phyloP scores from a whole-genome alignment of 495 filamentous ascomycete genomes.

The Trichocladium uniseriatum region DNA sequence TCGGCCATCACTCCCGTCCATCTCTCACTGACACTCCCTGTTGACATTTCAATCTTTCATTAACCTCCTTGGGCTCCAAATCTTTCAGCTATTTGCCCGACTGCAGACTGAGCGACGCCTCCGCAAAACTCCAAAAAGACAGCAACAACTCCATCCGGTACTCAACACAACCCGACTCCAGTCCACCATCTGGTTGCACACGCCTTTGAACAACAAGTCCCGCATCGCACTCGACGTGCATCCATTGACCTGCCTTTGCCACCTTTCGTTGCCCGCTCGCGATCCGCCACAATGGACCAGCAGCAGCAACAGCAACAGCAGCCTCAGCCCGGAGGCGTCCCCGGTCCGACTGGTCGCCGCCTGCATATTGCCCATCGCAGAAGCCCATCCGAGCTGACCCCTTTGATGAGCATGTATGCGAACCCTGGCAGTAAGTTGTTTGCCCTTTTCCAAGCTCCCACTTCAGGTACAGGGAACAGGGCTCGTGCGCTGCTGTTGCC shows the following conservation, averaged over 20 bases:
- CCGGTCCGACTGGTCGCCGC: slow-evolving; percentile 78
- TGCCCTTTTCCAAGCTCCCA: too few relatives aligned
- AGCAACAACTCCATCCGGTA: not conserved
- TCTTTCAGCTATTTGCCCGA: slow-evolving; percentile 18
- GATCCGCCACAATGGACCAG: slow-evolving; percentile 62
- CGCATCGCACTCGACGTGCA: slow-evolving; percentile 46
- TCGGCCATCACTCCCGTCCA: slow-evolving; percentile 14
- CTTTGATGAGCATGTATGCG: slow-evolving; percentile 87
- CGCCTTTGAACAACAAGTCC: slow-evolving; percentile 9
- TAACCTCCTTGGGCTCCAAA: slow-evolving; percentile 25
- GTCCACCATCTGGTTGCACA: slow-evolving; percentile 8
- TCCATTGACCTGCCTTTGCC: slow-evolving; percentile 8
- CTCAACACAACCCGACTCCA: slow-evolving; percentile 2
- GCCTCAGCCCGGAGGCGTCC: slow-evolving; percentile 52
- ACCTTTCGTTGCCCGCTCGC: slow-evolving; percentile 12
- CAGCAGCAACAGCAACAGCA: slow-evolving; percentile 44
- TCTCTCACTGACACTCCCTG: slow-evolving; percentile 26
- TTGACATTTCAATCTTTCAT: slow-evolving; percentile 27
- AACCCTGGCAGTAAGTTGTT: slow-evolving; percentile 45
- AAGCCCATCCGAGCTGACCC: slow-evolving; percentile 95
- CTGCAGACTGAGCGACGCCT: slow-evolving; percentile 21
- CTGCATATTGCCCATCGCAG: slow-evolving; percentile 96
- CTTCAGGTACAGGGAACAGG: too few relatives aligned
- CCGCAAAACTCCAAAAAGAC: slow-evolving; percentile 15
- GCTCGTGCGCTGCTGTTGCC: not conserved